These are phyloP conservation scores for Acidiella bohemica DNA, from an alignment of 495 filamentous ascomycete species.

Conservation along the genomic window DNA sequence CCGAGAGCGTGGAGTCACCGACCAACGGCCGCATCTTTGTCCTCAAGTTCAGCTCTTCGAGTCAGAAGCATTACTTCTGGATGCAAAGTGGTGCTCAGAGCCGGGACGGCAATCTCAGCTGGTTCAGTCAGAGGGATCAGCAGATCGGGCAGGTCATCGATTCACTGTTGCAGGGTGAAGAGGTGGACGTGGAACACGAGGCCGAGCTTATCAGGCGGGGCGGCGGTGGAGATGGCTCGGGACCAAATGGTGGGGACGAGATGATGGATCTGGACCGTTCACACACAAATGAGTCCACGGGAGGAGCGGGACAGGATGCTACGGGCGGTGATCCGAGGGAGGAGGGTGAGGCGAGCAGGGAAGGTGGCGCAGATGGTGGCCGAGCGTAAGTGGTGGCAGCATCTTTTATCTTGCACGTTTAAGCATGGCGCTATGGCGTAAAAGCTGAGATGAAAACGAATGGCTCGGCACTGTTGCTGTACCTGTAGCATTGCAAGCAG, in stretches of 20 bases:
- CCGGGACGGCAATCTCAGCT: conserved; percentile 52
- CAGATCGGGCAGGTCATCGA: conserved; percentile 79
- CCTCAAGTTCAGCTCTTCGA: conserved; percentile 89
- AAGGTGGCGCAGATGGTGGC: conserved; percentile 89
- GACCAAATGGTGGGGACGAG: conserved; percentile 61
- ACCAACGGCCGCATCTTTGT: conserved; percentile 87
- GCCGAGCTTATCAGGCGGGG: conserved; percentile 43
- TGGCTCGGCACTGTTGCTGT: too few relatives aligned
- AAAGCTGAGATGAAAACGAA: too few relatives aligned
- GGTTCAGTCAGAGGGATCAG: conserved; percentile 67
- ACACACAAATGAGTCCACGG: conserved; percentile 38
- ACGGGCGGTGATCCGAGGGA: conserved; percentile 82
- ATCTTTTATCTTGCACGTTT: conserved; percentile 31
- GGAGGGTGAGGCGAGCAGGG: conserved; percentile 73
- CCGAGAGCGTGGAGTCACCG: conserved; percentile 41
- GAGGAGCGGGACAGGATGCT: conserved; percentile 71
- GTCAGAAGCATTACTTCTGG: conserved; percentile 87
- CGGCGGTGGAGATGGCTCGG: conserved; percentile 36
- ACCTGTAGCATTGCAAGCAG: too few relatives aligned
- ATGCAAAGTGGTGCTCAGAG: conserved; percentile 80
- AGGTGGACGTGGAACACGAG: conserved; percentile 72
- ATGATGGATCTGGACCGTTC: conserved; percentile 45
- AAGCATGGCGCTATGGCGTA: too few relatives aligned
- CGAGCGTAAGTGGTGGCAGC: conserved; percentile 76
- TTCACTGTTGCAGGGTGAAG: conserved; percentile 68